Evolutionary conservation across 768 basidiomycete genomes (phyloP).

Genomic region (Lentinula raphanica): DNA sequence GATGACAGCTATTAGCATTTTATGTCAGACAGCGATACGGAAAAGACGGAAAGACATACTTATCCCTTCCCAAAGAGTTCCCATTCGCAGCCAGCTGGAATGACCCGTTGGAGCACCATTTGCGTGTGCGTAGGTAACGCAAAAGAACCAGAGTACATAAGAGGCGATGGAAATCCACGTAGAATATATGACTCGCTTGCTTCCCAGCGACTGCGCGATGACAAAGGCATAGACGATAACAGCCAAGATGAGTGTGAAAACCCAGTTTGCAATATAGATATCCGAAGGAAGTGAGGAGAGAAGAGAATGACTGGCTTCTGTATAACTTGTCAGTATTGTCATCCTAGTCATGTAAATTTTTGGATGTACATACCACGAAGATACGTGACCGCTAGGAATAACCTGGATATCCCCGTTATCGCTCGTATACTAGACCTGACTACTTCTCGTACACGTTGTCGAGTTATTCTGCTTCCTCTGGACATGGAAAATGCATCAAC

Average conservation of each 20-base stretch:
- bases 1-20: slow-evolving; percentile 37
- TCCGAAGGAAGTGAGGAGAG: slow-evolving; percentile 41
- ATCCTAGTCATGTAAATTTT: neutral
- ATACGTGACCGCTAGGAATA: slow-evolving; percentile 57
- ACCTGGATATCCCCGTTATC: slow-evolving; percentile 38
- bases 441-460: slow-evolving; percentile 37
- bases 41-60: slow-evolving; percentile 36
- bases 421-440: slow-evolving; percentile 42
- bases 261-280: slow-evolving; percentile 30
- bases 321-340: neutral
- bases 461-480: slow-evolving; percentile 37
- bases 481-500: slow-evolving; percentile 49
- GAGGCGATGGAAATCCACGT: slow-evolving; percentile 55
- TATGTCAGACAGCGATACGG: slow-evolving; percentile 3
- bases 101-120: slow-evolving; percentile 36
- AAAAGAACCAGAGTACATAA: slow-evolving; percentile 59
- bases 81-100: slow-evolving; percentile 33
- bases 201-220: slow-evolving; percentile 48
- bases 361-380: slow-evolving; percentile 54
- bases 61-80: slow-evolving; percentile 57
- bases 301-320: slow-evolving; percentile 52
- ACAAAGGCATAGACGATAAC: slow-evolving; percentile 45
- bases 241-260: slow-evolving; percentile 36
- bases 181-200: slow-evolving; percentile 48
- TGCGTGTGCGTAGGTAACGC: slow-evolving; percentile 46